Evolutionary conservation across 2,329 filamentous ascomycete genomes (phyloP).

Genomic region (Diplodia seriata): DNA sequence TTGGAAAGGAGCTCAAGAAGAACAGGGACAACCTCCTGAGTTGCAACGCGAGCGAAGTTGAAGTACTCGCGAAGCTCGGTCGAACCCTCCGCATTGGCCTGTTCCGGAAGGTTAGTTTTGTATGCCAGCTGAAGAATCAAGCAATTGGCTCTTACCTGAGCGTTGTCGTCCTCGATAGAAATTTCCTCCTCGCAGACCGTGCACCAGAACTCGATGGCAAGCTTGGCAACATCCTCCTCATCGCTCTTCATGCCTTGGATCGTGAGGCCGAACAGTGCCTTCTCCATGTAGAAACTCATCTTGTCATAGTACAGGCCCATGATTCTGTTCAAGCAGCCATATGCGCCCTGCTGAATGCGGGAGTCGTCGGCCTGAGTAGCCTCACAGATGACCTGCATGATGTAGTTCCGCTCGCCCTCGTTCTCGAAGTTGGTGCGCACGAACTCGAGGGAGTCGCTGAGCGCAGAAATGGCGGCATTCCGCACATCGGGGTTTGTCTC

Average conservation of each 20-base stretch:
- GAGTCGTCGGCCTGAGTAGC: slow-evolving; percentile 92
- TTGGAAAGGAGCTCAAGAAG: slow-evolving; percentile 88
- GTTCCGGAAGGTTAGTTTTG: not conserved
- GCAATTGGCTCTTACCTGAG: slow-evolving; percentile 63
- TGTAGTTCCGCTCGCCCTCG: slow-evolving; percentile 98
- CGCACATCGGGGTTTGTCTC: slow-evolving; percentile 91
- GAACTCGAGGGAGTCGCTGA: slow-evolving; percentile 96
- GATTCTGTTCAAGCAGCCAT: slow-evolving; percentile 96
- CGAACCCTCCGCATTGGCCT: slow-evolving; percentile 72
- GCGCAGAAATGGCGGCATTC: slow-evolving; percentile 87
- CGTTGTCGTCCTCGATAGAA: slow-evolving; percentile 96
- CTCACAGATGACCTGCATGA: slow-evolving; percentile 99
- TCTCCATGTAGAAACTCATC: slow-evolving; percentile 99
- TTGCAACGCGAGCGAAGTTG: slow-evolving; percentile 93
- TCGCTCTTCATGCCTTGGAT: slow-evolving; percentile 98
- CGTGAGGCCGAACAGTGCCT: slow-evolving; percentile 95
- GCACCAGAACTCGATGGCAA: slow-evolving; percentile 99
- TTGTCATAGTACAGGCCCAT: slow-evolving; percentile 99
- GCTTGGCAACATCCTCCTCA: slow-evolving; percentile 96
- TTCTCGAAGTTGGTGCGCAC: slow-evolving; percentile 99
- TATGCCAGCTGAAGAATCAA: not conserved
- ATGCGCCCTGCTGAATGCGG: slow-evolving; percentile 92
- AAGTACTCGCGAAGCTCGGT: slow-evolving; percentile 90
- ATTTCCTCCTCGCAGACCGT: slow-evolving; percentile 99
- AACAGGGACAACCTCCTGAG: slow-evolving; percentile 91